phyloP scores from a whole-genome alignment of 306 rosid species.

The Sicyos edulis region DNA sequence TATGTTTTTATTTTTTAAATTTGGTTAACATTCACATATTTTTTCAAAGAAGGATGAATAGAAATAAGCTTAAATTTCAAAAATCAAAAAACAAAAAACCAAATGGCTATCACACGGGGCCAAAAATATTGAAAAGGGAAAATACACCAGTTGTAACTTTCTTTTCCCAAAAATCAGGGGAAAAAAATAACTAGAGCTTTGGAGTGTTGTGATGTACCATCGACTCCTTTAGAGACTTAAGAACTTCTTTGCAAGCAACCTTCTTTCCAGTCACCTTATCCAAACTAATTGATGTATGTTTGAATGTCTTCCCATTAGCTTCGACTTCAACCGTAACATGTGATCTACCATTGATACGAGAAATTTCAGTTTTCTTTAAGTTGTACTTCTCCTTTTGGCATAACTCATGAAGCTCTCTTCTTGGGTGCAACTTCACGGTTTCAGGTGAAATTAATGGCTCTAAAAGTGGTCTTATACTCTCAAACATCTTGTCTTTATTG shows the following conservation, averaged over 20 bases:
- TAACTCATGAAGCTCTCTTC: conserved; percentile 37
- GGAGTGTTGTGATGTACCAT: background rate
- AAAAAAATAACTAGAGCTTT: background rate
- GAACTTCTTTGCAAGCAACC: conserved; percentile 43
- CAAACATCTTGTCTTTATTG: conserved; percentile 41
- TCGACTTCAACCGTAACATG: conserved; percentile 34
- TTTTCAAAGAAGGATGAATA: too few species aligned
- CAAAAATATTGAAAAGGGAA: background rate
- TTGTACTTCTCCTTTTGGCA: conserved; percentile 36
- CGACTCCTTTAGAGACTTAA: conserved; percentile 37
- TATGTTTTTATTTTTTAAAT: too few species aligned
- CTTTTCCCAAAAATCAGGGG: background rate
- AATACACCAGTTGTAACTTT: background rate
- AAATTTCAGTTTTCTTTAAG: conserved; percentile 4
- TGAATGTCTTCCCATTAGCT: conserved; percentile 35
- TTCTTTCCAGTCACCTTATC: conserved; percentile 35
- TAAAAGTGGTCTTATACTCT: conserved; percentile 55
- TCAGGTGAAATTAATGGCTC: conserved; percentile 66
- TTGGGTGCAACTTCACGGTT: conserved; percentile 46
- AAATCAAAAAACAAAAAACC: too few species aligned
- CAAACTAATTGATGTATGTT: conserved; percentile 17
- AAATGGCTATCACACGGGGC: too few species aligned
- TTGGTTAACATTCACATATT: too few species aligned
- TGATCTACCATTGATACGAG: conserved; percentile 20
- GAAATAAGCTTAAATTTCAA: too few species aligned